Evolutionary conservation across 2,329 filamentous ascomycete genomes (phyloP).

Genomic region (Trichoderma simmonsii): DNA sequence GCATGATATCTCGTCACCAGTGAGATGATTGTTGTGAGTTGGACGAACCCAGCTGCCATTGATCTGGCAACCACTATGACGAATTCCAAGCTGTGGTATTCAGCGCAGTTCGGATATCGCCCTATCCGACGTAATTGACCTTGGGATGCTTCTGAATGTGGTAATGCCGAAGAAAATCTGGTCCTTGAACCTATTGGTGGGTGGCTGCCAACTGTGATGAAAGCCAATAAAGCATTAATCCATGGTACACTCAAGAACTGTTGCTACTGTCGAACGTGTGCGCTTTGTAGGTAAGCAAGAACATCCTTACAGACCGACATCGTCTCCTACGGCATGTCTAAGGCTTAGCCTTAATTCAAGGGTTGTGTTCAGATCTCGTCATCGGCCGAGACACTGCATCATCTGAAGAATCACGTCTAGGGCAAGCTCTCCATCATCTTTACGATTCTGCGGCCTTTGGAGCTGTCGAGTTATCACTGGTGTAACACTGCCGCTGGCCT

Average conservation of each 20-base stretch:
- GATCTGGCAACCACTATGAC: not conserved
- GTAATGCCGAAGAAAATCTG: not conserved
- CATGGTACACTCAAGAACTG: not conserved
- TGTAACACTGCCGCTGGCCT: not conserved
- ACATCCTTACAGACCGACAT: not conserved
- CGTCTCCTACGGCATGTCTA: not conserved
- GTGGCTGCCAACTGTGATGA: not conserved
- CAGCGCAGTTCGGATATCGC: not conserved
- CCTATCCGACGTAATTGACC: not conserved
- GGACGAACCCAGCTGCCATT: not conserved
- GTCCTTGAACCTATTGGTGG: not conserved
- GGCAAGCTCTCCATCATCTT: not conserved
- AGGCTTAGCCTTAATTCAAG: not conserved
- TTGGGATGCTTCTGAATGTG: not conserved
- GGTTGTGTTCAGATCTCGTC: not conserved
- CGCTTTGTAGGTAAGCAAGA: not conserved
- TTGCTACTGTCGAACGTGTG: not conserved
- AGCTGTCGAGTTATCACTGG: not conserved
- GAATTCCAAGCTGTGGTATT: not conserved
- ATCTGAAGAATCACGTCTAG: not conserved
- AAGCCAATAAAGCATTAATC: not conserved
- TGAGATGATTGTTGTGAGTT: not conserved
- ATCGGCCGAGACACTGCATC: not conserved
- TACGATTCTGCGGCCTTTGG: not conserved
- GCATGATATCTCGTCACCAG: not conserved